Percentiles rank a stretch among this genome's conserved stretches.
These are phyloP conservation scores for Clitoria ternatea DNA, from an alignment of 306 rosid species.

Conservation along the genomic window DNA sequence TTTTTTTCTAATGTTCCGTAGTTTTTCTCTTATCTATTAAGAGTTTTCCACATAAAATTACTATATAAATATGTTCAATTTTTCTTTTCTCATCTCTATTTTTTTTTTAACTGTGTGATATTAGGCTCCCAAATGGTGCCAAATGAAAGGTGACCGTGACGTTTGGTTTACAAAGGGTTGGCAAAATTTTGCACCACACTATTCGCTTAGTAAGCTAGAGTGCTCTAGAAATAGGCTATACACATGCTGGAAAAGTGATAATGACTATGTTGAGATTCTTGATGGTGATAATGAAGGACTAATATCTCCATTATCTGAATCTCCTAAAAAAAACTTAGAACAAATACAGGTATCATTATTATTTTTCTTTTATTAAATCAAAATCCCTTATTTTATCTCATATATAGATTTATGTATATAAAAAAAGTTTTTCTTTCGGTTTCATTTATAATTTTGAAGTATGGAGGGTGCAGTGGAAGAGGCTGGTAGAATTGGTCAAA, in stretches of 20 bases:
- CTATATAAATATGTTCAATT: not conserved
- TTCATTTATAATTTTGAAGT: too few relatives aligned
- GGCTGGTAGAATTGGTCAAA: not conserved
- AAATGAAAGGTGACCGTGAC: constrained; percentile 10
- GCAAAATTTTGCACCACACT: constrained; percentile 7
- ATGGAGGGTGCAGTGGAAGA: not conserved
- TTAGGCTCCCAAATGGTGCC: constrained; percentile 25
- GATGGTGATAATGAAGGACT: not conserved
- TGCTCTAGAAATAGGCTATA: not conserved
- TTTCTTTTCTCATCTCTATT: too few relatives aligned
- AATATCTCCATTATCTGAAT: not conserved
- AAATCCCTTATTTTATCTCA: too few relatives aligned
- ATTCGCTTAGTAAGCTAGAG: not conserved
- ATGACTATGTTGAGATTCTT: not conserved
- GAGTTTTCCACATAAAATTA: too few relatives aligned
- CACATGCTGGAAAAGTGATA: not conserved
- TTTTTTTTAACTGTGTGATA: not conserved
- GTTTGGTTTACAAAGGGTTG: constrained; percentile 21
- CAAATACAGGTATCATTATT: too few relatives aligned
- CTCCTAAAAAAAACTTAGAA: too few relatives aligned
- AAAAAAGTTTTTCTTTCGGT: too few relatives aligned
- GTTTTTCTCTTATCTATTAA: too few relatives aligned
- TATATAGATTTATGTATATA: too few relatives aligned
- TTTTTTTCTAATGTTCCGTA: too few relatives aligned
- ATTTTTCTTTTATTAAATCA: too few relatives aligned